Base-by-base conservation (phyloP, 1,284 basidiomycete genomes). In the Pseudozyma tsukubaensis region DNA sequence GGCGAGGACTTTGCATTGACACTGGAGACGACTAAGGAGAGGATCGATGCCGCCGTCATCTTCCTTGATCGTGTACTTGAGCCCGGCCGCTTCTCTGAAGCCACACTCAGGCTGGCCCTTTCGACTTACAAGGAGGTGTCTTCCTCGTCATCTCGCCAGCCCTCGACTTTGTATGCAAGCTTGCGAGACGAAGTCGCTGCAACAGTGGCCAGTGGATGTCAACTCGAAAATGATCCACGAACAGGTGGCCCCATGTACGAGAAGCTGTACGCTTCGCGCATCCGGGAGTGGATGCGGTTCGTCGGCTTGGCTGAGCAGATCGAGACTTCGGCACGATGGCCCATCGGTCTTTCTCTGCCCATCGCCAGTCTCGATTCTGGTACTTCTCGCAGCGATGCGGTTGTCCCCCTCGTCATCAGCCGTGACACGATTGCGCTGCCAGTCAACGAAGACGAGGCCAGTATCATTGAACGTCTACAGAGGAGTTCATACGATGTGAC, bases 231-330 rank as follows among this genome's bases (percentile, higher is more conserved):
- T 36, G 79, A 81, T 48, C 62, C 64, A 16, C 43, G 55, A 21
- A 74, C 73, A 1, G 73, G 76, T 13, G 73, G 68, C 4, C 61
- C 67, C 7, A 54, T 75, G 51, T 62, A 76, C 59, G 76, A 76
- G 24, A 56, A 69, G 61, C 67, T 75, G 21, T 66, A 66, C n/a
- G 62, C 63, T 13, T 54, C 61, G 14, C 56, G 72, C 18, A 42
- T 74, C 4, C 59, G 71, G 19, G 79, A 80, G 36, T 83, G 81
- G 81, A 71, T 76, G 60, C 76, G 72, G n/a, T 78, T 80, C 56
- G 69, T 76, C 5, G 76, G 76, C 9, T 68, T 81, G 11, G 68
- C 73, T 40, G 79, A 82, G 59, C 73, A 81, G 58, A 63, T 75
- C 54, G 81, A 83, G 57, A 67, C 70, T 18, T 64, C 67, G 0